Percentiles rank a stretch among this genome's conserved stretches.
Conservation (phyloP, 345 rosid species). For the Rhodamnia rubescens region DNA sequence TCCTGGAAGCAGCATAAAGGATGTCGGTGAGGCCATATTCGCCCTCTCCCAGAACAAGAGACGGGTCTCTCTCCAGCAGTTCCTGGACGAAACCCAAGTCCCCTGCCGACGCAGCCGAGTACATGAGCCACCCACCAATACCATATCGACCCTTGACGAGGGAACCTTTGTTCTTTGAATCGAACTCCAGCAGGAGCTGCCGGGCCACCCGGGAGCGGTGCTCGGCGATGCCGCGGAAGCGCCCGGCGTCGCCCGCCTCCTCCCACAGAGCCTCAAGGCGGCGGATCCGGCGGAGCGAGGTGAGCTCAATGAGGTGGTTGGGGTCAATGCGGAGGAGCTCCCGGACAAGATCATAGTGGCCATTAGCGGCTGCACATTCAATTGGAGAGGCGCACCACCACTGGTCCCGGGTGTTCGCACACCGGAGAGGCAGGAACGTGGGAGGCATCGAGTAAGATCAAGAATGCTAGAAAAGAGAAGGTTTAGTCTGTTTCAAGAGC, state of each 20-base stretch:
- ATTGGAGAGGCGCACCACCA: conserved; percentile 99
- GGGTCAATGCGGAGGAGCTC: conserved; percentile 73
- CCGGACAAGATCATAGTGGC: conserved; percentile 80
- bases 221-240: conserved; percentile 53
- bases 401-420: conserved; percentile 95
- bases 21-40: conserved; percentile 83
- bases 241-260: conserved; percentile 51
- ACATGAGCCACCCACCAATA: conserved; percentile 67
- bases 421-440: conserved; percentile 67
- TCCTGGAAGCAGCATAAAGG: conserved; percentile 77
- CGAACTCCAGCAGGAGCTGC: conserved; percentile 52
- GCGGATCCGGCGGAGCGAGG: conserved; percentile 81
- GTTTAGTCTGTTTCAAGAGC: too few relatives aligned
- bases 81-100: conserved; percentile 47
- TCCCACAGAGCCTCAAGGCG: conserved; percentile 97
- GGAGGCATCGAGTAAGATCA: neutral
- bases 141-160: conserved; percentile 51
- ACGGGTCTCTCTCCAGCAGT: conserved; percentile 52
- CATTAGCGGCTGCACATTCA: conserved; percentile 86
- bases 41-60: conserved; percentile 87
- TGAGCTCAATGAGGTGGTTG: conserved; percentile 81
- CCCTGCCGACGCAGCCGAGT: conserved; percentile 88
- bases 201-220: conserved; percentile 58
- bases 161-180: conserved; percentile 34
- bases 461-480: too few relatives aligned